Percentiles rank a stretch among this genome's conserved stretches.
Conservation (phyloP, 352 stramenopile species). For the Globisporangium paddicum region DNA sequence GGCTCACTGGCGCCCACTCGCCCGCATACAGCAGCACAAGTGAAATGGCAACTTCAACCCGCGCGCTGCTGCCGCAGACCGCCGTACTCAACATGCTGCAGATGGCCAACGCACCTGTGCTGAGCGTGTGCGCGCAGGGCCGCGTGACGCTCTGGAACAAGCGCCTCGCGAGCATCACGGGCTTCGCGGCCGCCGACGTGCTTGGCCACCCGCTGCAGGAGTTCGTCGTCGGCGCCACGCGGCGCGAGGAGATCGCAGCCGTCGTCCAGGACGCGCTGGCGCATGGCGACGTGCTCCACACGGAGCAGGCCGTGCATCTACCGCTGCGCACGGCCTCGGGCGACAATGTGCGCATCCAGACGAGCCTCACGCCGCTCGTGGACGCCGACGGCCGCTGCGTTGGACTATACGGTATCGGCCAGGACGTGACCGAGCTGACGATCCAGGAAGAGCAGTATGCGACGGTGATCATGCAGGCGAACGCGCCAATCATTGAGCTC, state of each 20-base stretch:
- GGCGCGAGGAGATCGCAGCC: slow-evolving; percentile 24
- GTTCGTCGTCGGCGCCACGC: slow-evolving; percentile 26
- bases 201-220: slow-evolving; percentile 38
- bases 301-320: slow-evolving; percentile 31
- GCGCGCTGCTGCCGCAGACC: slow-evolving; percentile 3
- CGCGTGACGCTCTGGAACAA: slow-evolving; percentile 66
- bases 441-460: slow-evolving; percentile 60
- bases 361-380: slow-evolving; percentile 48
- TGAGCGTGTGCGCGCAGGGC: slow-evolving; percentile 48
- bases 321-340: slow-evolving; percentile 39
- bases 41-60: neutral
- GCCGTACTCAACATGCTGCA: slow-evolving; percentile 37
- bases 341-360: slow-evolving; percentile 40
- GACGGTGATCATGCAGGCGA: slow-evolving; percentile 71
- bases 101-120: slow-evolving; percentile 61
- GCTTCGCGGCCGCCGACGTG: slow-evolving; percentile 34
- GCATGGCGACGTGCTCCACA: neutral
- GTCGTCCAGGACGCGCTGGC: slow-evolving; percentile 19
- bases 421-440: slow-evolving; percentile 50
- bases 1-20: too few relatives aligned
- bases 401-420: slow-evolving; percentile 55
- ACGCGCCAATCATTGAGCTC: slow-evolving; percentile 75
- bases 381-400: slow-evolving; percentile 31
- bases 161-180: slow-evolving; percentile 49
- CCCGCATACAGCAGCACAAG: neutral